Percentiles rank a stretch among this genome's conserved stretches.
phyloP scores from a whole-genome alignment of 139 green algal genomes.

The Volvox reticuliferus region DNA sequence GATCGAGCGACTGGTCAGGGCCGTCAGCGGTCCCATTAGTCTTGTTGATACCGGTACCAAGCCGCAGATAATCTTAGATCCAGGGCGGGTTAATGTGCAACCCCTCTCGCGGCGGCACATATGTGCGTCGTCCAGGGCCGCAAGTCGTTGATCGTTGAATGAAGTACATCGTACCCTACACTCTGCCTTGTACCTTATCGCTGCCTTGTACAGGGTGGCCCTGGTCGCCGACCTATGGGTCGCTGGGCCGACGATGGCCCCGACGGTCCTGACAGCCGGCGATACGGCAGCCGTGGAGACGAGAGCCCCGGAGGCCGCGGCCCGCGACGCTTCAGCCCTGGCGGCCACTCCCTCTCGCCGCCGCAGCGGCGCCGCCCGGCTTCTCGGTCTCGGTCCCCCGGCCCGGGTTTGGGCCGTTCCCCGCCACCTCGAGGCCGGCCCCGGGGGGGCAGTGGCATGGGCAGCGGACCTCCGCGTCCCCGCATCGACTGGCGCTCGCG shows the following conservation, averaged over 20 bases:
- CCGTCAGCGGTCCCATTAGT: too few relatives aligned
- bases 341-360: slow-evolving; percentile 16
- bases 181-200: too few relatives aligned
- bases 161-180: too few relatives aligned
- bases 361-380: background rate
- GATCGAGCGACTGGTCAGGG: too few relatives aligned
- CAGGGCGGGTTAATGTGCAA: too few relatives aligned
- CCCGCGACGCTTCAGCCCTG: background rate
- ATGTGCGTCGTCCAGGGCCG: too few relatives aligned
- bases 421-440: background rate
- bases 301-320: slow-evolving; percentile 1
- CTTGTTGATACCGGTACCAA: too few relatives aligned
- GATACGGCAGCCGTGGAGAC: slow-evolving; percentile 3
- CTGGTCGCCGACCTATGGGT: background rate
- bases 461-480: background rate
- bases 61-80: too few relatives aligned
- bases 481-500: background rate
- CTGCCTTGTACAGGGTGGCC: background rate
- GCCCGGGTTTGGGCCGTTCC: background rate
- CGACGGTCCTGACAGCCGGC: background rate
- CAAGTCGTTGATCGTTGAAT: too few relatives aligned
- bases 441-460: background rate
- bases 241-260: slow-evolving; percentile 15
- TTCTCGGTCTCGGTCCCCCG: slow-evolving; percentile 24
- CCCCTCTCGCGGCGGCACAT: too few relatives aligned